Percentiles rank a stretch among this genome's conserved stretches.
phyloP scores from a whole-genome alignment of 208 protist species.

The Porcisia hertigi region DNA sequence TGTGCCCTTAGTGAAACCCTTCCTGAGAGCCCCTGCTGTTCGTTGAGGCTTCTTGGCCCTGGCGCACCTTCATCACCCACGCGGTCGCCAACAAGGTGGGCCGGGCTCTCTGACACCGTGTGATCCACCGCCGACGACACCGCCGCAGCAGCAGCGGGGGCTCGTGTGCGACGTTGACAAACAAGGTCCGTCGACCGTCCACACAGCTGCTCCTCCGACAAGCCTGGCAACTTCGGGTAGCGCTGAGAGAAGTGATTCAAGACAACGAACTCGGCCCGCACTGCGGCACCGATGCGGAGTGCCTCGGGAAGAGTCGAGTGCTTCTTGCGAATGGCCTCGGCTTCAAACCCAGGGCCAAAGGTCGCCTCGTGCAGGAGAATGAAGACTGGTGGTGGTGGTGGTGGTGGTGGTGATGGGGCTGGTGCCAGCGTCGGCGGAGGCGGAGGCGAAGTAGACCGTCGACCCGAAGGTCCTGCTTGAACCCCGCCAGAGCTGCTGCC shows the following conservation, averaged over 20 bases:
- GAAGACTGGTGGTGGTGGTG: constrained; percentile 35
- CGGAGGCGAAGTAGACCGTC: background rate
- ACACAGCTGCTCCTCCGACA: constrained; percentile 52
- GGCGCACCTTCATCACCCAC: background rate
- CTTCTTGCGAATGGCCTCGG: constrained; percentile 81
- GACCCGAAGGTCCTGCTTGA: background rate
- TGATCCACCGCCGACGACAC: background rate
- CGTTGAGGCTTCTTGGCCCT: background rate
- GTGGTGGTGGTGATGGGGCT: background rate
- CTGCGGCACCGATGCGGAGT: constrained; percentile 49
- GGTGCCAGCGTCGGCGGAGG: background rate
- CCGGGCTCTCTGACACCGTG: background rate
- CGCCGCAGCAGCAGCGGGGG: background rate
- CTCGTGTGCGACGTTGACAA: constrained; percentile 17
- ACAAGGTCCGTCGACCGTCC: constrained; percentile 21
- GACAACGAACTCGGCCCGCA: constrained; percentile 50
- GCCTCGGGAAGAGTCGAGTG: constrained; percentile 91
- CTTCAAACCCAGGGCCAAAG: constrained; percentile 86
- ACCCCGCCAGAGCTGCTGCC: background rate
- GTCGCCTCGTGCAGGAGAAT: constrained; percentile 94
- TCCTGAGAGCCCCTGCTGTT: background rate
- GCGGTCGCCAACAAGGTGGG: background rate
- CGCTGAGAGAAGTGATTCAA: constrained; percentile 94
- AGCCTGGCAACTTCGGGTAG: constrained; percentile 87
- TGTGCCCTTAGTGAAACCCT: background rate